Evolutionary conservation across 2,329 filamentous ascomycete genomes (phyloP).

Genomic region (Metarhizium robertsii): DNA sequence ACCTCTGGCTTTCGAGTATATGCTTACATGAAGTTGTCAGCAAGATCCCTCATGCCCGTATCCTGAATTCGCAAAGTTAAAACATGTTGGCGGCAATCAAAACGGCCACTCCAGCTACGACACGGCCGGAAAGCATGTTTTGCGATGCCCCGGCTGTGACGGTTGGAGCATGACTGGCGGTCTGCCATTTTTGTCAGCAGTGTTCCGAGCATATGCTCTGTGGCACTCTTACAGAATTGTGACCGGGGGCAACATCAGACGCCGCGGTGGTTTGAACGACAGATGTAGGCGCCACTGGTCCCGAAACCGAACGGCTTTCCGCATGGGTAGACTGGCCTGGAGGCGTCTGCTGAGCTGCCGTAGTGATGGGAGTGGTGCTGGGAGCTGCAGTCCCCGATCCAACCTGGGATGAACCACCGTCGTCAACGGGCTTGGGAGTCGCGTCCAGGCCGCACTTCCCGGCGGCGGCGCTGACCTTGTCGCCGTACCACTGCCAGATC

Average conservation of each 20-base stretch:
- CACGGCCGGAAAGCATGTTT: neutral
- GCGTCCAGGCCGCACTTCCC: slow-evolving; percentile 20
- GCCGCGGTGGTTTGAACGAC: neutral
- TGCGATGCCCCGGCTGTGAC: slow-evolving; percentile 6
- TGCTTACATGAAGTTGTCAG: neutral
- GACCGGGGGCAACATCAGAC: neutral
- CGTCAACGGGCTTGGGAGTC: slow-evolving; percentile 12
- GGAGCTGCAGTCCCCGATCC: slow-evolving; percentile 3
- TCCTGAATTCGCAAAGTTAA: slow-evolving; percentile 2
- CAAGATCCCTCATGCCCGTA: neutral
- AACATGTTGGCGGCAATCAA: slow-evolving; percentile 9
- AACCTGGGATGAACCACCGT: slow-evolving; percentile 6
- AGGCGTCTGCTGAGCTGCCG: neutral
- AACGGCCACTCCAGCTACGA: slow-evolving; percentile 8
- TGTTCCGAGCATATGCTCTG: neutral
- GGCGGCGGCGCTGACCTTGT: slow-evolving; percentile 26
- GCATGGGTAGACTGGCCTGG: neutral
- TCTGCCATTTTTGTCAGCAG: slow-evolving; percentile 1
- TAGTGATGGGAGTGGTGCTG: slow-evolving; percentile 5
- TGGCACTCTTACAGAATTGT: neutral
- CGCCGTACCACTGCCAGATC: slow-evolving; percentile 35
- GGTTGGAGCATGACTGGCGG: neutral
- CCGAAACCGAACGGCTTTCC: neutral
- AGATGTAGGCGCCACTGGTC: neutral
- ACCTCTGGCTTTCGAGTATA: neutral